Evolutionary conservation across 179 eudicot genomes (phyloP).

Genomic region (Carnegiea gigantea): DNA sequence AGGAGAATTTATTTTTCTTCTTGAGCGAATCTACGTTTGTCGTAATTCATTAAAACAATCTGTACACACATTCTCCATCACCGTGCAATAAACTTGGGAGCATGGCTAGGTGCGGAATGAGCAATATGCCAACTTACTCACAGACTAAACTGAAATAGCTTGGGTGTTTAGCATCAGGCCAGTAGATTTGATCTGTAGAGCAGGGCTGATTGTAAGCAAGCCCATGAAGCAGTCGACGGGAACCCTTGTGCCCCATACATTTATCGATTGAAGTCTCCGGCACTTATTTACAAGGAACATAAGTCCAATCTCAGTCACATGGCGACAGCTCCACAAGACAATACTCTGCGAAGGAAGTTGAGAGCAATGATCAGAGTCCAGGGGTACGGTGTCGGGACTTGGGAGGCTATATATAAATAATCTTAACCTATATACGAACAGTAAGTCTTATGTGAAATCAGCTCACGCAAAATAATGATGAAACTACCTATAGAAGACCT

Average conservation of each 20-base stretch:
- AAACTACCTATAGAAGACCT: no score
- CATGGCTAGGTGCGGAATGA: neutral
- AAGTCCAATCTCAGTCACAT: slow-evolving; percentile 74
- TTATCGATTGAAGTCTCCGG: slow-evolving; percentile 61
- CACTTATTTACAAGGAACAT: slow-evolving; percentile 66
- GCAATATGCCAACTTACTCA: slow-evolving; percentile 11
- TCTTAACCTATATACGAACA: no score
- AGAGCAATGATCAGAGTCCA: neutral
- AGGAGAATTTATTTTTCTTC: neutral
- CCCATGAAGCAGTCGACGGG: slow-evolving; percentile 58
- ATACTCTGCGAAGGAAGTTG: slow-evolving; percentile 43
- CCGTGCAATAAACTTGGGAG: neutral
- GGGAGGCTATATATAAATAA: no score
- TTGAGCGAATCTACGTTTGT: neutral
- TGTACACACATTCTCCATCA: slow-evolving; percentile 21
- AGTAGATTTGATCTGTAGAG: slow-evolving; percentile 61
- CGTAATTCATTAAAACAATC: slow-evolving; percentile 7
- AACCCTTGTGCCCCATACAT: slow-evolving; percentile 76
- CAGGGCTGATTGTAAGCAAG: slow-evolving; percentile 66
- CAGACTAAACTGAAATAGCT: slow-evolving; percentile 41
- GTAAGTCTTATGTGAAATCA: no score
- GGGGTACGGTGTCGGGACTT: no score
- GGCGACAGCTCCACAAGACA: slow-evolving; percentile 81
- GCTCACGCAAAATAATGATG: no score
- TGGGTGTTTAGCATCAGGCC: slow-evolving; percentile 39